Conservation (phyloP, 768 basidiomycete genomes). For the Lactifluus pinguis region DNA sequence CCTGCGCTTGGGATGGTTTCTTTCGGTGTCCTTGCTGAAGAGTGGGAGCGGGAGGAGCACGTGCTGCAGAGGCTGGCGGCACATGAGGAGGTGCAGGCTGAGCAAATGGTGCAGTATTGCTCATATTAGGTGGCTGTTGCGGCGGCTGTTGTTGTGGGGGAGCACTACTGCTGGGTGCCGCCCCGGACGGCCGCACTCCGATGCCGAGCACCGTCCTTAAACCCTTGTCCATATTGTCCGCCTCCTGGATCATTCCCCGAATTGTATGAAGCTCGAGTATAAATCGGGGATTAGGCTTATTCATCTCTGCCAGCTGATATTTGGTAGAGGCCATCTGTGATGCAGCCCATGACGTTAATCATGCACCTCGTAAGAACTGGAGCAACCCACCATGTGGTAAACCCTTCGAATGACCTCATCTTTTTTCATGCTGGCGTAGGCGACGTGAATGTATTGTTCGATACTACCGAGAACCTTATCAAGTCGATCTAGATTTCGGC, state of each 20-base stretch:
- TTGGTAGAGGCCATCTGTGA: conserved; percentile 10
- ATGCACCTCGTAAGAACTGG: neutral
- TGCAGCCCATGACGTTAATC: neutral
- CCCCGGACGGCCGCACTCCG: neutral
- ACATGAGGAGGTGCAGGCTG: neutral
- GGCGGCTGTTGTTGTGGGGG: conserved; percentile 2
- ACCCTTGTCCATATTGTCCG: conserved; percentile 15
- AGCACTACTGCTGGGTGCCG: neutral
- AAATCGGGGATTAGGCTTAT: conserved; percentile 10
- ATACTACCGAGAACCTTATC: conserved; percentile 1
- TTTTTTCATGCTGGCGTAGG: neutral
- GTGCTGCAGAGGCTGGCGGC: neutral
- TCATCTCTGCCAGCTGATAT: conserved; percentile 9
- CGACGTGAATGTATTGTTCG: conserved; percentile 4
- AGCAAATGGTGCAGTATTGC: neutral
- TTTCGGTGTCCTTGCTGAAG: conserved; percentile 7
- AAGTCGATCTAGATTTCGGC: conserved; percentile 13
- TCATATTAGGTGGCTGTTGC: conserved; percentile 2
- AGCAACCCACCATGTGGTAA: conserved; percentile 6
- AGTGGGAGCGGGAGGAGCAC: neutral
- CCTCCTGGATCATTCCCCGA: conserved; percentile 18
- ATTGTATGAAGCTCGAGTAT: conserved; percentile 18
- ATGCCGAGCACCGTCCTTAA: neutral
- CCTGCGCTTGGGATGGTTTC: conserved; percentile 8
- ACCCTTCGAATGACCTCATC: conserved; percentile 1